Conservation (phyloP, 2,329 filamentous ascomycete genomes). For the Neoarthrinium moseri region DNA sequence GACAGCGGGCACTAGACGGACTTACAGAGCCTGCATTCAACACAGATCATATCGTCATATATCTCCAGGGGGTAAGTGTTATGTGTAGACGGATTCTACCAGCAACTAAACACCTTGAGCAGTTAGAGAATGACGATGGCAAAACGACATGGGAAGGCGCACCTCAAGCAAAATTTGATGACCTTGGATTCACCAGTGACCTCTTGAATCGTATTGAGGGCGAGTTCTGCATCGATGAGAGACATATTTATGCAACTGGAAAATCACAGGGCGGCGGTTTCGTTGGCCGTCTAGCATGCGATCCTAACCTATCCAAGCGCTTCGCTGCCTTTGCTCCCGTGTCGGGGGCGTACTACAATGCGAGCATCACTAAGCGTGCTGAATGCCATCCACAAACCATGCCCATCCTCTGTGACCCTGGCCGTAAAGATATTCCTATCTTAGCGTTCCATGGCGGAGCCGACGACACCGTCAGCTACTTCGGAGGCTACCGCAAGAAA, state of each 20-base stretch:
- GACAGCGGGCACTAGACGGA: slow-evolving; percentile 2
- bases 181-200: slow-evolving; percentile 2
- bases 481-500: slow-evolving; percentile 35
- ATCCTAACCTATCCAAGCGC: background rate
- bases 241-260: slow-evolving; percentile 7
- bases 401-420: slow-evolving; percentile 29
- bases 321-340: slow-evolving; percentile 8
- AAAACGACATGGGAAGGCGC: background rate
- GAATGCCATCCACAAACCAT: slow-evolving; percentile 31
- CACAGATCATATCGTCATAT: slow-evolving; percentile 7
- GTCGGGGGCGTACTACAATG: slow-evolving; percentile 6
- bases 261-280: slow-evolving; percentile 10
- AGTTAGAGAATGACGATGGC: background rate
- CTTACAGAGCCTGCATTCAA: slow-evolving; percentile 8
- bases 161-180: background rate
- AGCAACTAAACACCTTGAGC: background rate
- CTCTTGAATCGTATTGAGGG: slow-evolving; percentile 16
- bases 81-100: background rate
- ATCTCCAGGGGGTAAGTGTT: slow-evolving; percentile 4
- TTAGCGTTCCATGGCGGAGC: slow-evolving; percentile 45
- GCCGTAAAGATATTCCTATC: slow-evolving; percentile 34
- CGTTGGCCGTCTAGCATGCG: slow-evolving; percentile 4
- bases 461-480: slow-evolving; percentile 41
- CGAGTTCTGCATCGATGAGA: slow-evolving; percentile 14
- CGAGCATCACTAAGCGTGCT: background rate